Percentiles rank a stretch among this genome's conserved stretches.
phyloP scores from a whole-genome alignment of 1,139 yeast genomes.

The Blastobotrys capitulatus region DNA sequence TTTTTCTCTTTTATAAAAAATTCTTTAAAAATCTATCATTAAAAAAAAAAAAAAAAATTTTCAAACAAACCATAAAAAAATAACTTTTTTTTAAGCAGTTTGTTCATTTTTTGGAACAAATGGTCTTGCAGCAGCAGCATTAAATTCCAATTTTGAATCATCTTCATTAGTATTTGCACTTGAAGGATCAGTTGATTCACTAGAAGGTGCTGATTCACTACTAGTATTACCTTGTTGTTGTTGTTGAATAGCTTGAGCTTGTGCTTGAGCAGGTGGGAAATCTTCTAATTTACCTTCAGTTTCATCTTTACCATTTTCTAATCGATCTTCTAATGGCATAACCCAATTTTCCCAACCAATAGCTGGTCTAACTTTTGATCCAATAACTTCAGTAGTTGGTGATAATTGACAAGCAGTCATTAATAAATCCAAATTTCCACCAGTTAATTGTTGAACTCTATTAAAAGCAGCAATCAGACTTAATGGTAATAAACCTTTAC shows the following conservation, averaged over 20 bases:
- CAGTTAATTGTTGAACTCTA: slow-evolving; percentile 59
- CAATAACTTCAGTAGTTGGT: slow-evolving; percentile 42
- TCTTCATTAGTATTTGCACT: slow-evolving; percentile 10
- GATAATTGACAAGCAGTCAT: slow-evolving; percentile 43
- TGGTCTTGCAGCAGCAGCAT: slow-evolving; percentile 36
- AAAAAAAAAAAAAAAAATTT: no score
- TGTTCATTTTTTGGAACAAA: slow-evolving; percentile 30
- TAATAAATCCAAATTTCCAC: slow-evolving; percentile 44
- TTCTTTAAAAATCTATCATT: no score
- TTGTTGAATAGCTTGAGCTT: background rate
- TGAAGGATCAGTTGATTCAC: background rate
- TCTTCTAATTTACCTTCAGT: slow-evolving; percentile 18
- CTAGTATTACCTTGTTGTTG: slow-evolving; percentile 1
- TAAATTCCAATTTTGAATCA: slow-evolving; percentile 29
- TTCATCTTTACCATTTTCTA: slow-evolving; percentile 37
- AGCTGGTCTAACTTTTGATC: slow-evolving; percentile 43
- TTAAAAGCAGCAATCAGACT: slow-evolving; percentile 61
- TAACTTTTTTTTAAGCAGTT: slow-evolving; percentile 3
- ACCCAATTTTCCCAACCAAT: slow-evolving; percentile 46
- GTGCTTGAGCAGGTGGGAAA: background rate
- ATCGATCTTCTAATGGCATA: slow-evolving; percentile 44
- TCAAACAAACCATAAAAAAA: no score
- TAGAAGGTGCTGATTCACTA: background rate
- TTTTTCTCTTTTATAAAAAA: no score
- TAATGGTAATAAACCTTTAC: slow-evolving; percentile 66